Evolutionary conservation across 2,329 filamentous ascomycete genomes (phyloP).

Genomic region (Trichoderma citrinoviride): DNA sequence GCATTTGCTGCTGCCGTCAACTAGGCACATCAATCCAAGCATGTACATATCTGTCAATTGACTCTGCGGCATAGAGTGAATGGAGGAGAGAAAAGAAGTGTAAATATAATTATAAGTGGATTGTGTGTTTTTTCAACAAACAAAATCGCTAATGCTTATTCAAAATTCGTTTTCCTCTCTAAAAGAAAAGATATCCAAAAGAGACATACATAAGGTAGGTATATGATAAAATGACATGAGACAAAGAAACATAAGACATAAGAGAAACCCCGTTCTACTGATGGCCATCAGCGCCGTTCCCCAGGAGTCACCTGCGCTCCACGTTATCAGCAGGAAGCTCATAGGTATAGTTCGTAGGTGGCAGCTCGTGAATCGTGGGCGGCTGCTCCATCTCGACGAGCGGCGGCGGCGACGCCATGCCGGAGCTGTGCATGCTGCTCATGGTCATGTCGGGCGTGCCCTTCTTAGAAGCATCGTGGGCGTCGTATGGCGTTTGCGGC

Average conservation of each 20-base stretch:
- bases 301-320: slow-evolving; percentile 15
- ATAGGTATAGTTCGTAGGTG: slow-evolving; percentile 1
- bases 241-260: background rate
- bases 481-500: background rate
- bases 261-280: background rate
- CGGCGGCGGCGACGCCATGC: background rate
- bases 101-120: background rate
- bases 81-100: background rate
- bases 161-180: background rate
- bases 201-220: background rate
- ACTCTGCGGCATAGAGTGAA: background rate
- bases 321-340: slow-evolving; percentile 9
- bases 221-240: background rate
- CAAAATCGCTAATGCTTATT: slow-evolving; percentile 10
- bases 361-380: slow-evolving; percentile 14
- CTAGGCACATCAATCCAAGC: background rate
- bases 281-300: background rate
- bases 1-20: slow-evolving; percentile 3
- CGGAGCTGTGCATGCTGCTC: background rate
- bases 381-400: slow-evolving; percentile 17
- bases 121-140: background rate
- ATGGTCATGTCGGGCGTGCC: background rate
- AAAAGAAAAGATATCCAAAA: background rate
- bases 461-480: background rate
- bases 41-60: background rate